Percentiles rank a stretch among this genome's conserved stretches.
Evolutionary conservation across 192 early-diverging fungal genomes (phyloP).

Genomic region (Mortierella alpina): DNA sequence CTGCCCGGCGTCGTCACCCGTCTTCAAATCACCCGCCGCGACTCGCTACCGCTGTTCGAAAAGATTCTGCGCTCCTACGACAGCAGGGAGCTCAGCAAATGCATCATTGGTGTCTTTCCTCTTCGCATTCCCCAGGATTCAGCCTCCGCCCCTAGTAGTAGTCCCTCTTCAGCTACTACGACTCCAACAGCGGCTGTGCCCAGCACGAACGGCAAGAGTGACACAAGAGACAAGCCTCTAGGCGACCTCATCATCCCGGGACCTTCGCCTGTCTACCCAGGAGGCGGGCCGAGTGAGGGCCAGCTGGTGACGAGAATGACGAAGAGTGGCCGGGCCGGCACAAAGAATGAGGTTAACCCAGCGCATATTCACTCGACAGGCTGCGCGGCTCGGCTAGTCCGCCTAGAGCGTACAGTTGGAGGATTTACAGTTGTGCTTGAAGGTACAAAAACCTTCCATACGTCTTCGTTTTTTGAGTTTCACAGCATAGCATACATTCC

Average conservation of each 20-base stretch:
- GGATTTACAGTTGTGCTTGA: slow-evolving; percentile 75
- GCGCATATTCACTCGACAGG: slow-evolving; percentile 56
- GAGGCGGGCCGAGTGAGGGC: not conserved
- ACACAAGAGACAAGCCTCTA: not conserved
- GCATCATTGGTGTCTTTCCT: slow-evolving; percentile 59
- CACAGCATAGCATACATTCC: not conserved
- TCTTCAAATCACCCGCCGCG: slow-evolving; percentile 64
- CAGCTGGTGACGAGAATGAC: not conserved
- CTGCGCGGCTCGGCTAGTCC: slow-evolving; percentile 64
- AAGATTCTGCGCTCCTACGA: slow-evolving; percentile 55
- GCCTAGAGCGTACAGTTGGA: slow-evolving; percentile 65
- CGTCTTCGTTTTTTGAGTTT: not conserved
- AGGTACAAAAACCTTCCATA: slow-evolving; percentile 51
- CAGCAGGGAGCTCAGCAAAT: slow-evolving; percentile 48
- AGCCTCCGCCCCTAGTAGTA: not conserved
- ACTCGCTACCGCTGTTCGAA: slow-evolving; percentile 66
- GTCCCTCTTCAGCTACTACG: not conserved
- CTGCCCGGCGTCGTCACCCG: slow-evolving; percentile 74
- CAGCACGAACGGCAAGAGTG: not conserved
- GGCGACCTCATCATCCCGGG: slow-evolving; percentile 10
- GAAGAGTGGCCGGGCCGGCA: too few species aligned
- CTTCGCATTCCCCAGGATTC: slow-evolving; percentile 5
- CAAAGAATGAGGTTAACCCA: not conserved
- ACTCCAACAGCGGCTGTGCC: too few species aligned
- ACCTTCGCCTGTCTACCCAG: slow-evolving; percentile 5